Base-by-base conservation (phyloP, 345 rosid genomes). In the Brassica napus region DNA sequence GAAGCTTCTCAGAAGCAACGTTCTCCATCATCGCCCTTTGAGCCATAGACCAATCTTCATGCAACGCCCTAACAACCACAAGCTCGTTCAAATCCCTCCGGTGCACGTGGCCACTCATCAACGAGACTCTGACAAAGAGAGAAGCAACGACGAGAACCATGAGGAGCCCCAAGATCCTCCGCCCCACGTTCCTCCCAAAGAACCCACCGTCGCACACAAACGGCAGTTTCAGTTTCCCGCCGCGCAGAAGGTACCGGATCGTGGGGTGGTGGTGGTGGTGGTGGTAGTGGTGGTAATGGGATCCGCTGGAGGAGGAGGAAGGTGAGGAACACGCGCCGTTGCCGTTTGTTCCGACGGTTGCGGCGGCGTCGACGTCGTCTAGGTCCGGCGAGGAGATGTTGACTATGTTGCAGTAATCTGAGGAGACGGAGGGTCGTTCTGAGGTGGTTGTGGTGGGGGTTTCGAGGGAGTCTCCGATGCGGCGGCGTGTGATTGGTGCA, bases 401-500 rank as follows among this genome's bases (percentile, higher is more conserved):
- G 39, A 63, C 63, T 9, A 68, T 18, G 62, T 63, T 82, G 65
- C 60, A 73, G 79, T 82, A 74, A 74, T 82, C 82, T 2, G 82
- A 82, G n/a, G 84, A 77, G 30, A 49, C 39, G 8, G 84, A 82
- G 28, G 84, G 84, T 62, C 84, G 47, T 34, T 82, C 84, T 5
- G 78, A 77, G 71, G 76, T 62, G 54, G 72, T 42, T 10, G 54
- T 62, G 49, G 71, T 62, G 49, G 71, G 10, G 55, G 55, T 64
- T 66, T 81, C 89, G 0, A 75, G 68, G 5, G 84, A 76, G 73
- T 84, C 86, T 11, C 85, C 84, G 65, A 89, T 85, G 9, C 99
- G 97, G 42, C 99, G 85, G 52, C 99, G 87, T 24, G 94, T 85
- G 37, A 62, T 77, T 18, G 97, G 90, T 76, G 88, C 87, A 44